Evolutionary conservation across 371 early-diverging fungal species (phyloP), one percentile per base, ranked within the genome.

Genomic region (Saksenaea vasiformis): DNA sequence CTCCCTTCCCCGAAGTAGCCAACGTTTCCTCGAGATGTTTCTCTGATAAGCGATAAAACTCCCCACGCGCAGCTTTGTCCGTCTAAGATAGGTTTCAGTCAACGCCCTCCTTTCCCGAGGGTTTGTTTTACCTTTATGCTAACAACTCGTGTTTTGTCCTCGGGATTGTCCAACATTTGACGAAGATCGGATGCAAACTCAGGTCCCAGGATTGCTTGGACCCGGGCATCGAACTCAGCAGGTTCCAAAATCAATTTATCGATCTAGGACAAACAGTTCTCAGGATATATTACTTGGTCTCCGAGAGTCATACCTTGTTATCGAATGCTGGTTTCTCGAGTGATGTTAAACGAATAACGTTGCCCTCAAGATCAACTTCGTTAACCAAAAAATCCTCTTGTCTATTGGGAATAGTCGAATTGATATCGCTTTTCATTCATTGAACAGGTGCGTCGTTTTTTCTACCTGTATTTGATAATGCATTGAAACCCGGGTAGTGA

Each of bases 301-400:
- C 22, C n/a, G 31, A 31, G 31, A 31, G 4, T 17, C 19, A 9
- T 36, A 53, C 38, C 35, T n/a, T 19, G 34, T 62, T 43, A 41
- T 43, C 64, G 64, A 39, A 5, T 14, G 13, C 34, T 27, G 56
- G 7, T 13, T 59, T 27, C 54, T 77, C 84, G 9, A 80, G 64
- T 15, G 78, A 74, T 0, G 84, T 80, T 54, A 93, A 72, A 47
- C 82, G 85, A 4, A 95, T 87, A 9, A 93, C 85, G 8, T 87
- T 71, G n/a, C 91, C 92, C n/a, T 81, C 72, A 56, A 72, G 66
- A 70, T 91, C 92, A 13, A 98, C 91, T 80, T 98, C 98, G 78
- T 93, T 89, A n/a, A 98, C 98, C 34, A 95, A 71, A 73, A 98
- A 98, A 74, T 98, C 98, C 1, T 85, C 75, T 47, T 34, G 35